A percentile compares a stretch with the other conserved stretches of the same genome.
Evolutionary conservation across 306 rosid genomes (phyloP).

Genomic region (Lotus japonicus): DNA sequence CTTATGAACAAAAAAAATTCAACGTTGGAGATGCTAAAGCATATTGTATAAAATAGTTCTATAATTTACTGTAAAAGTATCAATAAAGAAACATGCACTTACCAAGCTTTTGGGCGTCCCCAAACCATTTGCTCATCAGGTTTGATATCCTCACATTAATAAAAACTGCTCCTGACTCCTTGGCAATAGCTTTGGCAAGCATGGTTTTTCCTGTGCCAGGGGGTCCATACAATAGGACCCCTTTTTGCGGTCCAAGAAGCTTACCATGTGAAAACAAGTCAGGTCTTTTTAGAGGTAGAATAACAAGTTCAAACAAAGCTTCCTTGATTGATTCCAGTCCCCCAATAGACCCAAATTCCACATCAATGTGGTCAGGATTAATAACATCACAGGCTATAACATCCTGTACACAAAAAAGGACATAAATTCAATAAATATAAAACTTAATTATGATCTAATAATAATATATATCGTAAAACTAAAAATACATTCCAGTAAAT

Average conservation of each 20-base stretch:
- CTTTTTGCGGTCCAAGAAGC: conserved; percentile 95
- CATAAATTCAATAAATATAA: not conserved
- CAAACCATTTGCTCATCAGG: conserved; percentile 99
- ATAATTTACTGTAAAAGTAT: not conserved
- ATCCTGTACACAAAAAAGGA: conserved; percentile 52
- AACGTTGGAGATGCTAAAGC: not conserved
- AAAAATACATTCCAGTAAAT: not conserved
- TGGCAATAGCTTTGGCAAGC: conserved; percentile 99
- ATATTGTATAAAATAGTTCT: not conserved
- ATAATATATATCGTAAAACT: not conserved
- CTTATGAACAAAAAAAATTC: not conserved
- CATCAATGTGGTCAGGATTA: conserved; percentile 89
- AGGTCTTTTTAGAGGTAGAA: conserved; percentile 81
- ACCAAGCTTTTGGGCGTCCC: conserved; percentile 99
- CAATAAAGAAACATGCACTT: conserved; percentile 27
- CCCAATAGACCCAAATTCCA: conserved; percentile 83
- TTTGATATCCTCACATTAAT: conserved; percentile 88
- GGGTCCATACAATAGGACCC: conserved; percentile 88
- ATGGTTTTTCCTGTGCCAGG: conserved; percentile 99
- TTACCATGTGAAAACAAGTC: conserved; percentile 74
- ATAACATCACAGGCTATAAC: conserved; percentile 95
- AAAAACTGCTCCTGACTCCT: conserved; percentile 94
- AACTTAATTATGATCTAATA: not conserved
- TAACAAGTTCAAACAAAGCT: conserved; percentile 82
- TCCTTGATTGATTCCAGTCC: conserved; percentile 78